Evolutionary conservation across 352 stramenopile species (phyloP).

Genomic region (Thraustotheca clavata): DNA sequence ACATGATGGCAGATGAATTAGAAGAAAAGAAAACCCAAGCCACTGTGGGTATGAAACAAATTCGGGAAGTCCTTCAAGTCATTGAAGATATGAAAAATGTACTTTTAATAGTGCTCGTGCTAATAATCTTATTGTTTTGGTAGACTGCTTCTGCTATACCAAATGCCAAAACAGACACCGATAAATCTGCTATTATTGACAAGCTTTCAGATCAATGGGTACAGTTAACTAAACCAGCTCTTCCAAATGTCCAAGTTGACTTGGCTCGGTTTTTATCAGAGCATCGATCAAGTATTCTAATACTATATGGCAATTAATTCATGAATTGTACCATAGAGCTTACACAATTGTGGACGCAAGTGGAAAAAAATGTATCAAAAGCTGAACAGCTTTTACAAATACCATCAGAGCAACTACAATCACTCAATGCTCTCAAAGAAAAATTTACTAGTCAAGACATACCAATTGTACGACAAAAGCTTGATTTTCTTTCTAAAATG

Average conservation of each 20-base stretch:
- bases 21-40: slow-evolving; percentile 7
- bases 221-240: neutral
- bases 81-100: slow-evolving; percentile 19
- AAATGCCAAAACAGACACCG: neutral
- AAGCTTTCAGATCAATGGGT: slow-evolving; percentile 3
- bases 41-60: neutral
- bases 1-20: slow-evolving; percentile 17
- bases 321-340: neutral
- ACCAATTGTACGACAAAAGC: neutral
- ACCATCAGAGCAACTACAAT: neutral
- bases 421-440: neutral
- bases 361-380: neutral
- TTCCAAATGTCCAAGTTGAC: neutral
- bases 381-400: neutral
- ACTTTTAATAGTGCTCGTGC: neutral
- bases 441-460: slow-evolving; percentile 6
- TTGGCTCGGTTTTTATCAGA: neutral
- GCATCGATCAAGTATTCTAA: neutral
- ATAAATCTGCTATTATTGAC: slow-evolving; percentile 1
- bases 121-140: neutral
- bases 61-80: neutral
- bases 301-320: neutral
- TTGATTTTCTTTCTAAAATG: slow-evolving; percentile 8
- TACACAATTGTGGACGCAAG: slow-evolving; percentile 11
- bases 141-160: slow-evolving; percentile 11